These are phyloP conservation scores for Aspergillus clavatus DNA, from an alignment of 2,329 filamentous ascomycete species.

Conservation along the genomic window DNA sequence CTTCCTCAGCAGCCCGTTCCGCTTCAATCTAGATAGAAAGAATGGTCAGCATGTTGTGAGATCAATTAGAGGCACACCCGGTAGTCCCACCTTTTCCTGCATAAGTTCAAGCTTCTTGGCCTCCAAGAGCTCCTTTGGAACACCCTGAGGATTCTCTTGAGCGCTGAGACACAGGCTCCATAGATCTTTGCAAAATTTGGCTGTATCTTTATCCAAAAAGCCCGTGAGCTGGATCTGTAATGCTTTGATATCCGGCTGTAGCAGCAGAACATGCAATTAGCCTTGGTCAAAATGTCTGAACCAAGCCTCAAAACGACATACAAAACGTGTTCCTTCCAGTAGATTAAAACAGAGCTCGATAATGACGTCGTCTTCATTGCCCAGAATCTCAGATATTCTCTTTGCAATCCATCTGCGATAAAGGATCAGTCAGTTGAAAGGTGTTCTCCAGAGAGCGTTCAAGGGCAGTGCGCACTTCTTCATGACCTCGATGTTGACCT, in stretches of 20 bases:
- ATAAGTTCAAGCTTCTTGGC: constrained; percentile 94
- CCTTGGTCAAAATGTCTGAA: neutral
- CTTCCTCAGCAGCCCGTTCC: constrained; percentile 73
- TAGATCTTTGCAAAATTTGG: constrained; percentile 84
- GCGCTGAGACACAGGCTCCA: constrained; percentile 91
- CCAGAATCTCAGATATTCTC: constrained; percentile 79
- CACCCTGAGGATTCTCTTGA: constrained; percentile 79
- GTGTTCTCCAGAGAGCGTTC: constrained; percentile 7
- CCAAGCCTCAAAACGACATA: constrained; percentile 45
- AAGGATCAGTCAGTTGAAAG: constrained; percentile 11
- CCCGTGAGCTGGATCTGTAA: constrained; percentile 92
- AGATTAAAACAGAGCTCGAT: constrained; percentile 74
- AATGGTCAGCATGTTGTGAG: constrained; percentile 11
- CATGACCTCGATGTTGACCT: constrained; percentile 96
- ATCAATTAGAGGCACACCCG: too few relatives aligned
- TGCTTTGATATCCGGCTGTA: constrained; percentile 87
- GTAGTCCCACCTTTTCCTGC: constrained; percentile 72
- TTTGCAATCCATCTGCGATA: constrained; percentile 81
- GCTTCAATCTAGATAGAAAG: constrained; percentile 61
- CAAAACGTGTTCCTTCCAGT: constrained; percentile 69
- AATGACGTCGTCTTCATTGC: constrained; percentile 92
- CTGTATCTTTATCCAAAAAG: constrained; percentile 88
- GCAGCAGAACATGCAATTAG: constrained; percentile 18
- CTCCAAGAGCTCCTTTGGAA: constrained; percentile 89
- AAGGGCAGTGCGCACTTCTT: constrained; percentile 66